These are phyloP conservation scores for Oropetium thomaeum DNA, from an alignment of 176 grass and related monocot species.

Conservation along the genomic window DNA sequence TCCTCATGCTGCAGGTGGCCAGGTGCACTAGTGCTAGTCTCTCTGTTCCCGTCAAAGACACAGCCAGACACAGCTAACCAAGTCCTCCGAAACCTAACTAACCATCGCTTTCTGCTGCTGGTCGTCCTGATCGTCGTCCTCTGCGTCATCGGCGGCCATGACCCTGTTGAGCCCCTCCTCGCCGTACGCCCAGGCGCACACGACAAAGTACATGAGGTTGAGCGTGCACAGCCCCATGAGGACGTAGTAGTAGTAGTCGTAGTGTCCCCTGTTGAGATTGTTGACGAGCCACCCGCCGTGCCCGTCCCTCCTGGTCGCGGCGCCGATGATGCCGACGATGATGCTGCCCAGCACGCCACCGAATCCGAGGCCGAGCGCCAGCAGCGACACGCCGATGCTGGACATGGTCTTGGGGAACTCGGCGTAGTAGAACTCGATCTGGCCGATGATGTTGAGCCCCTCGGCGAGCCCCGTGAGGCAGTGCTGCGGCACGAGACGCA, in stretches of 20 bases:
- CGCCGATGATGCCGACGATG: conserved; percentile 30
- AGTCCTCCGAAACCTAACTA: conserved; percentile 8
- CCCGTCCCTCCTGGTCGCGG: conserved; percentile 13
- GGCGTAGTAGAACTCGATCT: conserved; percentile 83
- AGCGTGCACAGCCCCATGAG: conserved; percentile 33
- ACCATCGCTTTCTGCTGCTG: not conserved
- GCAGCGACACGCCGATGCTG: conserved; percentile 64
- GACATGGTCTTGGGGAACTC: conserved; percentile 75
- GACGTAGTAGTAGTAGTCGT: conserved; percentile 67
- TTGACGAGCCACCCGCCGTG: conserved; percentile 46
- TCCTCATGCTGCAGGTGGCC: no score
- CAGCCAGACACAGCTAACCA: no score
- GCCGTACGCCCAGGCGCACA: conserved; percentile 58
- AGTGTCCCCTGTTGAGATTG: conserved; percentile 60
- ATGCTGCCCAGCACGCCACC: conserved; percentile 35
- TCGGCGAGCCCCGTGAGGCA: conserved; percentile 59
- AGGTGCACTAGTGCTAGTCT: no score
- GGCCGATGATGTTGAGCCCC: conserved; percentile 53
- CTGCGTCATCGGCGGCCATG: conserved; percentile 33
- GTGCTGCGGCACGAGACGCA: conserved; percentile 58
- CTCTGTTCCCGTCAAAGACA: no score
- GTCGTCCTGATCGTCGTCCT: not conserved
- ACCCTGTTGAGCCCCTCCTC: conserved; percentile 44
- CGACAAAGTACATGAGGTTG: conserved; percentile 48
- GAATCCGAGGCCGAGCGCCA: conserved; percentile 41